phyloP scores from a whole-genome alignment of 2,329 filamentous ascomycete genomes.

The Xylaria sp. region DNA sequence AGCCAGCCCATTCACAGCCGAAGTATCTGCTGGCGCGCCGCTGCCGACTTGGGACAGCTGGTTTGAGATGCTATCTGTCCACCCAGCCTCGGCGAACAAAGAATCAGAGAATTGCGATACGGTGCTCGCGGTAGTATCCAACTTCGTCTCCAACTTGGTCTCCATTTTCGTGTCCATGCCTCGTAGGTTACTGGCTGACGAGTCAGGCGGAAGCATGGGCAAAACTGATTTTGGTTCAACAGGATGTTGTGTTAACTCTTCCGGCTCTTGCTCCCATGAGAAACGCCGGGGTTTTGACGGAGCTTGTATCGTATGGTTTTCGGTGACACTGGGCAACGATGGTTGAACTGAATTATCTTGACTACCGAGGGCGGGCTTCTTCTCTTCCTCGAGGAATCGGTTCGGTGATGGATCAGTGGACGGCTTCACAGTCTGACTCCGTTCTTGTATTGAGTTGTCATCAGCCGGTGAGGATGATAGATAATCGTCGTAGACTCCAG shows the following conservation, averaged over 20 bases:
- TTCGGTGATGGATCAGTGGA: constrained; percentile 9
- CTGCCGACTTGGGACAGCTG: constrained; percentile 37
- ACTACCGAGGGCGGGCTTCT: neutral
- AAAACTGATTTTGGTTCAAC: constrained; percentile 12
- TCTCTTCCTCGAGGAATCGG: neutral
- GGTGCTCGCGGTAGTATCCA: neutral
- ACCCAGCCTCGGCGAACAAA: constrained; percentile 19
- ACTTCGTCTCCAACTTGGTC: neutral
- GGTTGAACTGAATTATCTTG: constrained; percentile 16
- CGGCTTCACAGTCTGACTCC: constrained; percentile 27
- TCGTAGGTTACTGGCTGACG: neutral
- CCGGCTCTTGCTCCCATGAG: constrained; percentile 39
- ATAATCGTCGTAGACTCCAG: constrained; percentile 63
- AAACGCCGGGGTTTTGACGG: constrained; percentile 31
- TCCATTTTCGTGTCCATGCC: neutral
- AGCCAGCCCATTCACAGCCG: constrained; percentile 35
- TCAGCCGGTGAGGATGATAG: constrained; percentile 50
- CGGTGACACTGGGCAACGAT: constrained; percentile 21
- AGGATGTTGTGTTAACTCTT: constrained; percentile 20
- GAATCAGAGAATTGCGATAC: constrained; percentile 6
- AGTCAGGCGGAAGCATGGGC: neutral
- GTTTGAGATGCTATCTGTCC: constrained; percentile 28
- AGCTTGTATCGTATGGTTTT: constrained; percentile 13
- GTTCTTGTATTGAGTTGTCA: constrained; percentile 31
- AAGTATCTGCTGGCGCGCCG: constrained; percentile 27